These are phyloP conservation scores for Ziziphus jujuba DNA, from an alignment of 306 rosid species.

Conservation along the genomic window DNA sequence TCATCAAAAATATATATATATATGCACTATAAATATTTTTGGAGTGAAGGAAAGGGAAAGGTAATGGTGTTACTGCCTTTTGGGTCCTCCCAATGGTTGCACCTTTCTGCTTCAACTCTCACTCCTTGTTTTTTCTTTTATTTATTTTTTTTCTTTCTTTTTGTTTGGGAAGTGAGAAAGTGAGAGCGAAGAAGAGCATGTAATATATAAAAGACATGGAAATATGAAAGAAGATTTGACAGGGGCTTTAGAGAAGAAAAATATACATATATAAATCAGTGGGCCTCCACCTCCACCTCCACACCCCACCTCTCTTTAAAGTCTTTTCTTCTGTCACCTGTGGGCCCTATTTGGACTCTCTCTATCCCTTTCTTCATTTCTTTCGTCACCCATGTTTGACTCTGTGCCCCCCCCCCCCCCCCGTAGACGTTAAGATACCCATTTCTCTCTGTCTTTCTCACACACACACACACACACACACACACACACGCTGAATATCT, in stretches of 20 bases:
- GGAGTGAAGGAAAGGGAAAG: not conserved
- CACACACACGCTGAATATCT: not conserved
- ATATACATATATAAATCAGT: no score
- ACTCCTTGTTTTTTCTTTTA: no score
- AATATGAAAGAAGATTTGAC: not conserved
- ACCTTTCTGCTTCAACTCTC: not conserved
- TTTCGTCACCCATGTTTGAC: conserved; percentile 26
- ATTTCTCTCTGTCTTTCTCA: not conserved
- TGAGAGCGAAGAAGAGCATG: no score
- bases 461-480: not conserved
- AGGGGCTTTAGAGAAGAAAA: no score
- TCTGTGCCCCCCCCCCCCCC: not conserved
- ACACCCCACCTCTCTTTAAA: not conserved
- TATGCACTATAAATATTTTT: no score
- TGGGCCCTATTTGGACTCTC: conserved; percentile 1
- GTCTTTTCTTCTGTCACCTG: not conserved
- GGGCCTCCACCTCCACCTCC: conserved; percentile 4
- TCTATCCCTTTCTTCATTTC: not conserved
- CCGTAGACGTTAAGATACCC: not conserved
- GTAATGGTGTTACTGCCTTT: not conserved
- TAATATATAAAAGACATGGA: no score
- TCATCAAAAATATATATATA: no score
- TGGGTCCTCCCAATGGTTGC: not conserved
- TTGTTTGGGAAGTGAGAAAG: not conserved
- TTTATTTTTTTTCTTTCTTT: not conserved